phyloP scores from a whole-genome alignment of 2,329 filamentous ascomycete species.

The Xylaria sp. region DNA sequence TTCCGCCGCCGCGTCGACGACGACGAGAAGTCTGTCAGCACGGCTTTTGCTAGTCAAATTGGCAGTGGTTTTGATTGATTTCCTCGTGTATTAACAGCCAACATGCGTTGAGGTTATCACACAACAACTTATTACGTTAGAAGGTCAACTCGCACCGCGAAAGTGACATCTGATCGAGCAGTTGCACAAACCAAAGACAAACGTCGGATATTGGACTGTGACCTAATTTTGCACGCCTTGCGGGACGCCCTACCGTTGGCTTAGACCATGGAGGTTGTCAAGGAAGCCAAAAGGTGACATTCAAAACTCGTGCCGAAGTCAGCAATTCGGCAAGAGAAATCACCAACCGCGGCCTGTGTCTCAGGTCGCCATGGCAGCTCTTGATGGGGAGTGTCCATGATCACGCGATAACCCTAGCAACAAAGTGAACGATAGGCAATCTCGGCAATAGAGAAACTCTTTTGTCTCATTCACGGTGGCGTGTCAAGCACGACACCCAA shows the following conservation, averaged over 20 bases:
- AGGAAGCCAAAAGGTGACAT: constrained; percentile 18
- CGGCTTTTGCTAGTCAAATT: constrained; percentile 95
- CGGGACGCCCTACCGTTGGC: constrained; percentile 16
- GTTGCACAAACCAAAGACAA: constrained; percentile 28
- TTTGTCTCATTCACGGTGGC: constrained; percentile 9
- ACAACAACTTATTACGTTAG: constrained; percentile 25
- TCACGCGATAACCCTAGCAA: constrained; percentile 11
- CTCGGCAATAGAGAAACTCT: constrained; percentile 5
- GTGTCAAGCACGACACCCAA: constrained; percentile 7
- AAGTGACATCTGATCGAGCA: constrained; percentile 29
- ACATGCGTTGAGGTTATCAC: constrained; percentile 27
- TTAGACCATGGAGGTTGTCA: constrained; percentile 17
- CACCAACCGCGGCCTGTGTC: constrained; percentile 10
- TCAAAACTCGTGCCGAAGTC: constrained; percentile 15
- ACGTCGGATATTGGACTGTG: constrained; percentile 29
- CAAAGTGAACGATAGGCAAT: constrained; percentile 16
- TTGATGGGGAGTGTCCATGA: constrained; percentile 14
- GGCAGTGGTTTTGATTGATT: constrained; percentile 62
- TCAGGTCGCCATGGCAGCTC: constrained; percentile 12
- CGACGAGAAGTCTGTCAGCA: constrained; percentile 94
- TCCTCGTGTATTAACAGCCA: constrained; percentile 20
- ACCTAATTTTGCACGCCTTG: constrained; percentile 33
- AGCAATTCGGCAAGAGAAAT: constrained; percentile 15
- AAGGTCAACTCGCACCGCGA: constrained; percentile 25
- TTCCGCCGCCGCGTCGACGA: constrained; percentile 83